Conservation (phyloP, 2,329 filamentous ascomycete species). For the Penicillium nordicum region DNA sequence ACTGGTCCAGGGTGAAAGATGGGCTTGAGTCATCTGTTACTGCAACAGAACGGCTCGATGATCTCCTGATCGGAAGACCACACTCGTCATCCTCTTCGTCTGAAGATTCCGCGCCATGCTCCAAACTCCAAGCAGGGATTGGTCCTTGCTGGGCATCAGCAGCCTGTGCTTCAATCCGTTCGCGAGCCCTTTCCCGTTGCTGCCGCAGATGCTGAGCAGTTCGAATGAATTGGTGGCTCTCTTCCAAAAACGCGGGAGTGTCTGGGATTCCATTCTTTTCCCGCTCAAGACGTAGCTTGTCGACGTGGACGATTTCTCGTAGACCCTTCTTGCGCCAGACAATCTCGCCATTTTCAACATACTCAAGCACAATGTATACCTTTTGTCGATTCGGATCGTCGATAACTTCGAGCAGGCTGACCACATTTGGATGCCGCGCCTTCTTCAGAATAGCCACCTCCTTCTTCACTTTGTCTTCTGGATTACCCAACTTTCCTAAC, state of each 20-base stretch:
- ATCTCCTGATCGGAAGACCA: slow-evolving; percentile 28
- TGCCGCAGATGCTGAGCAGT: slow-evolving; percentile 36
- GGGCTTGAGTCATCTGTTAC: slow-evolving; percentile 51
- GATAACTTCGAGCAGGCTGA: slow-evolving; percentile 92
- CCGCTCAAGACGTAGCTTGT: slow-evolving; percentile 73
- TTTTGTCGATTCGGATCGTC: slow-evolving; percentile 95
- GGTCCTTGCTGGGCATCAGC: slow-evolving; percentile 51
- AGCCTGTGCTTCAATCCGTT: slow-evolving; percentile 59
- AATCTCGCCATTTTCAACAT: slow-evolving; percentile 90
- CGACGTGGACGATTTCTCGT: slow-evolving; percentile 76
- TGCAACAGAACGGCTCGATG: slow-evolving; percentile 34
- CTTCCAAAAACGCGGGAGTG: slow-evolving; percentile 52
- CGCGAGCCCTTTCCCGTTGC: slow-evolving; percentile 56
- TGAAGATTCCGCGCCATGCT: slow-evolving; percentile 63
- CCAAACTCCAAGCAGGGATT: slow-evolving; percentile 76
- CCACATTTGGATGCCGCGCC: slow-evolving; percentile 94
- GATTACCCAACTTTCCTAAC: slow-evolving; percentile 70
- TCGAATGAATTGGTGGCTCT: slow-evolving; percentile 43
- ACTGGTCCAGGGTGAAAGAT: slow-evolving; percentile 42
- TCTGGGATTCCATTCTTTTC: slow-evolving; percentile 73
- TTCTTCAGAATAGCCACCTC: slow-evolving; percentile 99
- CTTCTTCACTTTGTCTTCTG: slow-evolving; percentile 74
- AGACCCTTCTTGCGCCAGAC: slow-evolving; percentile 88
- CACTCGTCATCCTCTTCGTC: slow-evolving; percentile 47
- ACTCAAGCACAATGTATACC: slow-evolving; percentile 96